phyloP scores from a whole-genome alignment of 139 green algal genomes.

The Tetradesmus obliquus region DNA sequence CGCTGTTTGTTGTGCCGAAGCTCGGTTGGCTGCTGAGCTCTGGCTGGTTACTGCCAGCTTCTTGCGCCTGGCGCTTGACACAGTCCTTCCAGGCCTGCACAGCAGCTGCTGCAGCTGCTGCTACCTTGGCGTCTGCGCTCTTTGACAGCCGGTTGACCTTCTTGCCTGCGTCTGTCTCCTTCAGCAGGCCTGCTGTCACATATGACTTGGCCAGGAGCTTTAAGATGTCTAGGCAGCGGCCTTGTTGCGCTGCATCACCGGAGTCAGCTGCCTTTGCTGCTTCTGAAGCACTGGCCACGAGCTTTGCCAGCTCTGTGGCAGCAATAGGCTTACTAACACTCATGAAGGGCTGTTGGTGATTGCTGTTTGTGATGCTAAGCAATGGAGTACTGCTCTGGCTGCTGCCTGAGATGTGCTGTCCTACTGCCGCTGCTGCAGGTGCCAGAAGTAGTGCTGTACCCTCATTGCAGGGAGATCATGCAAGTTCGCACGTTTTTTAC shows the following conservation, averaged over 20 bases:
- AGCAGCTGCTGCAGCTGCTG: slow-evolving; percentile 63
- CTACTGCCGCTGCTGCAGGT: background rate
- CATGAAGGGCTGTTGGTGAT: background rate
- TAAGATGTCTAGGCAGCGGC: slow-evolving; percentile 74
- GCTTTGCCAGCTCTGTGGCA: slow-evolving; percentile 59
- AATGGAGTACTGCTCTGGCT: background rate
- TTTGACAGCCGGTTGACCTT: slow-evolving; percentile 83
- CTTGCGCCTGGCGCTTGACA: slow-evolving; percentile 57
- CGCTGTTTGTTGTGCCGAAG: slow-evolving; percentile 19
- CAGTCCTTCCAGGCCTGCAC: slow-evolving; percentile 84
- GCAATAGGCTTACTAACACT: background rate
- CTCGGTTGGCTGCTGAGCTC: slow-evolving; percentile 20
- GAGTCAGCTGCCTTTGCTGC: slow-evolving; percentile 53
- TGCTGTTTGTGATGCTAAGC: background rate
- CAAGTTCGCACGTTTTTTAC: background rate
- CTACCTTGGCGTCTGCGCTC: slow-evolving; percentile 58
- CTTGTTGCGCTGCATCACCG: slow-evolving; percentile 66
- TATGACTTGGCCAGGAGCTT: slow-evolving; percentile 57
- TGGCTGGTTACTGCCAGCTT: slow-evolving; percentile 19
- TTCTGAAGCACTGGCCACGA: slow-evolving; percentile 54
- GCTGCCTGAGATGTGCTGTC: background rate
- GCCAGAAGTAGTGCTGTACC: background rate
- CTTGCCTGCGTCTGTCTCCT: slow-evolving; percentile 83
- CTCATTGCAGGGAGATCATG: background rate
- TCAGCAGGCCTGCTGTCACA: slow-evolving; percentile 76